Conservation (phyloP, 805 yeast species). For the Saccharomycopsis synnaedendra region DNA sequence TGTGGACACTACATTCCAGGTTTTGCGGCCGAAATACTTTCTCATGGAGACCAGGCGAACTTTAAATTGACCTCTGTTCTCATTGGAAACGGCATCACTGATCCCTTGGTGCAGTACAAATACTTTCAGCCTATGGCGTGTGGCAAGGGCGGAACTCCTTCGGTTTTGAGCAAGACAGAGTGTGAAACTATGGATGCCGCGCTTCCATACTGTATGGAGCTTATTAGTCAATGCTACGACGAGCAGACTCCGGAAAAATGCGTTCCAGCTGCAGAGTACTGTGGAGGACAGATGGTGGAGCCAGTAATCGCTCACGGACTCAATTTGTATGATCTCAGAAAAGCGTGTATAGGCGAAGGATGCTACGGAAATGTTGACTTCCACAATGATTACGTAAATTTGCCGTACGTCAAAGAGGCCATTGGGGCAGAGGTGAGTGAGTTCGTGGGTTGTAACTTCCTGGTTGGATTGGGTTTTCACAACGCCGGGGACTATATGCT, state of each 20-base stretch:
- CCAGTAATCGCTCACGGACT: constrained; percentile 79
- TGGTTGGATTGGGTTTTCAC: constrained; percentile 67
- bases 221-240: constrained; percentile 43
- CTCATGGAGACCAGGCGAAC: constrained; percentile 25
- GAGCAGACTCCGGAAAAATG: constrained; percentile 38
- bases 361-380: constrained; percentile 75
- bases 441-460: constrained; percentile 67
- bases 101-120: constrained; percentile 66
- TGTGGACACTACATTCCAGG: constrained; percentile 79
- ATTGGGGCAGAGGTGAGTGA: constrained; percentile 77
- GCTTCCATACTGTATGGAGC: constrained; percentile 52
- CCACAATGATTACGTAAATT: constrained; percentile 70
- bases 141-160: constrained; percentile 59
- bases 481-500: constrained; percentile 88
- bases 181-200: constrained; percentile 53
- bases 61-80: constrained; percentile 67
- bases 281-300: constrained; percentile 73
- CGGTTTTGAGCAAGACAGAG: constrained; percentile 58
- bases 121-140: constrained; percentile 92
- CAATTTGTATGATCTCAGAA: constrained; percentile 86
- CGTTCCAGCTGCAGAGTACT: constrained; percentile 84
- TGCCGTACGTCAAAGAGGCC: constrained; percentile 62
- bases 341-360: constrained; percentile 52
- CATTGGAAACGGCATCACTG: constrained; percentile 91
- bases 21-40: constrained; percentile 44